Conservation (phyloP, 495 filamentous ascomycete genomes). For the Parmelia sp. region DNA sequence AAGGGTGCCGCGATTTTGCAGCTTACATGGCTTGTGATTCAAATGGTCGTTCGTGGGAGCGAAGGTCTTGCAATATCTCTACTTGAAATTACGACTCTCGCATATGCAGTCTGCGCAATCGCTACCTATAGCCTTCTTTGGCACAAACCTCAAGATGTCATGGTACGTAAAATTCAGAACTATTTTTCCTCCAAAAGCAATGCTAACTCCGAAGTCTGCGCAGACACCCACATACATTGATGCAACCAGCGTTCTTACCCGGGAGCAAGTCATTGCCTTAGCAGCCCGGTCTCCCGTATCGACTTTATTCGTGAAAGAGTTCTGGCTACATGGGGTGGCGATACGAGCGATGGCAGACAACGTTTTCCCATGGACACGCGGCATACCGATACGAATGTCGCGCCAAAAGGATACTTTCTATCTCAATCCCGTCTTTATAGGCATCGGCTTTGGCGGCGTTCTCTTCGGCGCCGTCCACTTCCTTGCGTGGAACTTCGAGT, state of each 20-base stretch:
- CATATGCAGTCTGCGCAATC: slow-evolving; percentile 22
- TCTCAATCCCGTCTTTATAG: slow-evolving; percentile 15
- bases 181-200: no score
- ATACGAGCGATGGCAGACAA: slow-evolving; percentile 13
- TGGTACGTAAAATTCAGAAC: no score
- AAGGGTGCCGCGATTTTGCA: slow-evolving; percentile 30
- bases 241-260: slow-evolving; percentile 2
- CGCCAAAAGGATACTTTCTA: background rate
- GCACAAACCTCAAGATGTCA: slow-evolving; percentile 21
- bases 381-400: slow-evolving; percentile 7
- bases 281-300: slow-evolving; percentile 11
- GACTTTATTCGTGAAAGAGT: slow-evolving; percentile 11
- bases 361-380: slow-evolving; percentile 15
- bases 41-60: slow-evolving; percentile 24
- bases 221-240: slow-evolving; percentile 14
- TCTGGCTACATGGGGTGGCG: slow-evolving; percentile 19
- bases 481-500: slow-evolving; percentile 22
- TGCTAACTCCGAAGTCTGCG: no score
- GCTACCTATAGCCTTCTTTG: slow-evolving; percentile 18
- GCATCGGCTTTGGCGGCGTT: slow-evolving; percentile 8
- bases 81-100: slow-evolving; percentile 25
- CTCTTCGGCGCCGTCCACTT: slow-evolving; percentile 22
- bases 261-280: slow-evolving; percentile 10
- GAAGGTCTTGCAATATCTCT: slow-evolving; percentile 12
- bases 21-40: slow-evolving; percentile 27